Base-by-base conservation (phyloP, 2,329 filamentous ascomycete species). In the Nemania sp. region DNA sequence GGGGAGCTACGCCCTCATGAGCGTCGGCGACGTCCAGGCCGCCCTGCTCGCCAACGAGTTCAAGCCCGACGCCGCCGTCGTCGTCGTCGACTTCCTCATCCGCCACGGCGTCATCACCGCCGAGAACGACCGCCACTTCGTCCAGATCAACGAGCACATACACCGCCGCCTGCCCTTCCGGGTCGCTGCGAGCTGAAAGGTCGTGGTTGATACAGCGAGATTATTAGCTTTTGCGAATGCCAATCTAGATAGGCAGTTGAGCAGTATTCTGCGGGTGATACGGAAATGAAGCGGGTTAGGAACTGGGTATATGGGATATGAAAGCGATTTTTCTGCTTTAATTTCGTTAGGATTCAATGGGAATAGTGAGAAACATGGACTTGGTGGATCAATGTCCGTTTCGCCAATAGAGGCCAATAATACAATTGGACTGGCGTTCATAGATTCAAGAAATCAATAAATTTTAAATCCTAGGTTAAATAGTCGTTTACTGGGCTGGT, bases 21-120 rank as follows among this genome's bases (percentile, higher is more conserved):
- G 71, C 8, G 75, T 91, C 9, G 67, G 68, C 0, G 73, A 80
- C 64, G 82, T 92, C 4, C 78, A 83, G 66, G 67, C 74, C 48
- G 82, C 84, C 1, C 76, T 96, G 75, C 72, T 77, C 15, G 75
- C 75, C 14, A 84, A 84, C 3, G 83, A 90, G 68, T 96, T 95
- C 74, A 96, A 96, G 76, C 87, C 91, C 0, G 94, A 95, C 65
- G 91, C 90, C 63, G 86, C 88, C 22, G 68, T 88, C 24, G 86
- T 93, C 42, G 76, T 93, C 74, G 77, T 94, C 42, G 90, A 95
- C 65, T 96, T 96, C 69, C 83, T 95, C 63, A 75, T 95, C 40
- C 75, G 91, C 20, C 90, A 91, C 69, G 89, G 89, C 0, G 76
- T 90, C 44, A 66, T 95, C 54, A 92, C 84, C 1, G 72, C 80